These are phyloP conservation scores for Sporothrix sp. DNA, from an alignment of 2,329 filamentous ascomycete genomes.

Conservation along the genomic window DNA sequence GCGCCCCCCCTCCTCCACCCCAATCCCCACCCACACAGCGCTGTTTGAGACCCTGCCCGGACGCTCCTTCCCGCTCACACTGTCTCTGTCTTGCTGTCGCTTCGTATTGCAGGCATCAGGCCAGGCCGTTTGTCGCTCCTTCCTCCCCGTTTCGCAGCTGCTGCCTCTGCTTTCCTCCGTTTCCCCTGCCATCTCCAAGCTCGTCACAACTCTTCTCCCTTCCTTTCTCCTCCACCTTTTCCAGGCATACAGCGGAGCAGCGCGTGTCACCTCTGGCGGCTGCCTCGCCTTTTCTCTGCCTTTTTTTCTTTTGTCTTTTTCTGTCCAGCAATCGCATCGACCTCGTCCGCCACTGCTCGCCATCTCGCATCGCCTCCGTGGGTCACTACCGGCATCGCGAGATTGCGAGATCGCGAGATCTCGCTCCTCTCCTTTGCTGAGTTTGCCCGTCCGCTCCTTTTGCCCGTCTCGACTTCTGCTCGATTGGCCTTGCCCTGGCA, in stretches of 20 bases:
- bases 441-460: conserved; percentile 52
- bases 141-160: background rate
- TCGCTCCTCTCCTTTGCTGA: conserved; percentile 31
- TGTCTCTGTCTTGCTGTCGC: background rate
- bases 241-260: background rate
- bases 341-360: conserved; percentile 19
- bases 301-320: conserved; percentile 13
- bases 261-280: background rate
- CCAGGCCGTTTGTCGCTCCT: background rate
- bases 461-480: conserved; percentile 6
- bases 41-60: background rate
- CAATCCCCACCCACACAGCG: conserved; percentile 1
- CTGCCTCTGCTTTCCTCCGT: background rate
- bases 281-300: background rate
- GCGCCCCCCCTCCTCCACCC: background rate
- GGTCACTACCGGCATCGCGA: conserved; percentile 44
- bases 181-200: conserved; percentile 6
- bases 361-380: conserved; percentile 25
- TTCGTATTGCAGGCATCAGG: background rate
- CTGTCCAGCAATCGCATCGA: conserved; percentile 6
- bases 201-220: conserved; percentile 3
- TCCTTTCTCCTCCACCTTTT: conserved; percentile 1
- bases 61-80: conserved; percentile 8
- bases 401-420: too few relatives aligned
- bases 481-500: too few relatives aligned